Evolutionary conservation across 306 rosid species (phyloP).

Genomic region (Begonia fuchsioides): DNA sequence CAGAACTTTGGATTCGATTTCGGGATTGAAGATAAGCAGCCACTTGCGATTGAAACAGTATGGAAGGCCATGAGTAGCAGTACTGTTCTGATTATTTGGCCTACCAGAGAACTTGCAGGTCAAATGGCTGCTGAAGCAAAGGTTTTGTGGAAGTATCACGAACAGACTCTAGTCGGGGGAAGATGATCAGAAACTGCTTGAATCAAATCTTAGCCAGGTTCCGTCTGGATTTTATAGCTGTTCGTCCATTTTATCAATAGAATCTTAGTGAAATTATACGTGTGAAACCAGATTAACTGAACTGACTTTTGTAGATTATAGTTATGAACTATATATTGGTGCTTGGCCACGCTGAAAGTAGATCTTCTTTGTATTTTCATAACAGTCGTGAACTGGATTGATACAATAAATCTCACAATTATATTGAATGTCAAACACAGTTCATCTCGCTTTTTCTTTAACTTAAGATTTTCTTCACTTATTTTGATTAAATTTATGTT

Average conservation of each 20-base stretch:
- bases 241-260: neutral
- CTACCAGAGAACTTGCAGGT: slow-evolving; percentile 91
- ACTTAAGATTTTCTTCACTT: no score
- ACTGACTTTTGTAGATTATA: slow-evolving; percentile 42
- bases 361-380: slow-evolving; percentile 61
- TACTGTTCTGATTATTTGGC: slow-evolving; percentile 74
- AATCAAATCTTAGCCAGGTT: slow-evolving; percentile 89
- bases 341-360: slow-evolving; percentile 81
- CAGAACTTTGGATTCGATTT: slow-evolving; percentile 8
- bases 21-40: slow-evolving; percentile 62
- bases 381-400: no score
- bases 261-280: no score
- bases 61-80: slow-evolving; percentile 45
- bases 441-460: no score
- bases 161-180: slow-evolving; percentile 83
- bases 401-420: no score
- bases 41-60: slow-evolving; percentile 99
- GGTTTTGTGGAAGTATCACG: slow-evolving; percentile 61
- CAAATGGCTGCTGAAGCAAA: slow-evolving; percentile 80
- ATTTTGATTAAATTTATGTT: no score
- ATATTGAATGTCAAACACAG: no score
- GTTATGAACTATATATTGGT: slow-evolving; percentile 92
- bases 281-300: neutral
- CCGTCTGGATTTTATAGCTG: neutral
- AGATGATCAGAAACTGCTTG: slow-evolving; percentile 72